Evolutionary conservation across 2,329 filamentous ascomycete genomes (phyloP).

Genomic region (Paradendryphiella salina): DNA sequence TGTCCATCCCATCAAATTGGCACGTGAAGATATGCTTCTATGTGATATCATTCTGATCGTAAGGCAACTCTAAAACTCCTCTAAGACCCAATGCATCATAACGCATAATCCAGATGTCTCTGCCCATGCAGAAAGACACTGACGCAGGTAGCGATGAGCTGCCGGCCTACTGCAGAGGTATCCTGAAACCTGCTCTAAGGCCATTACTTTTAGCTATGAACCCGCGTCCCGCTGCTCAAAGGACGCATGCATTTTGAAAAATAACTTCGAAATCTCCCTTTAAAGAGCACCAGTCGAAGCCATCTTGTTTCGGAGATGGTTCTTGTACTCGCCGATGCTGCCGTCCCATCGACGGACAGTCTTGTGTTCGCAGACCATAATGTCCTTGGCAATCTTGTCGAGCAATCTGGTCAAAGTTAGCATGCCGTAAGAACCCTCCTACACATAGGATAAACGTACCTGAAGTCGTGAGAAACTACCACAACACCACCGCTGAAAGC

Average conservation of each 20-base stretch:
- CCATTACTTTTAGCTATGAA: constrained; percentile 37
- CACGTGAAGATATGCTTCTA: constrained; percentile 18
- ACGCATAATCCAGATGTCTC: constrained; percentile 43
- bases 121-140: constrained; percentile 35
- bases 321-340: constrained; percentile 93
- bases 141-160: constrained; percentile 43
- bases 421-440: neutral
- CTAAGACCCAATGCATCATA: constrained; percentile 46
- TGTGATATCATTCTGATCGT: constrained; percentile 42
- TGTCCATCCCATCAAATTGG: neutral
- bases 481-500: constrained; percentile 95
- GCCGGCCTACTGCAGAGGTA: constrained; percentile 40
- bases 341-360: constrained; percentile 89
- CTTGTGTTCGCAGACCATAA: constrained; percentile 98
- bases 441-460: constrained; percentile 60
- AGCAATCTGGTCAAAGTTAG: constrained; percentile 70
- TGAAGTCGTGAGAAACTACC: constrained; percentile 98
- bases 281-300: constrained; percentile 82
- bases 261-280: constrained; percentile 16
- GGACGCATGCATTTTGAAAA: constrained; percentile 34
- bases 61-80: constrained; percentile 46
- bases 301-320: constrained; percentile 99
- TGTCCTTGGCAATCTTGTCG: constrained; percentile 99
- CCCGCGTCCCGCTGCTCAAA: constrained; percentile 30
- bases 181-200: constrained; percentile 36